Evolutionary conservation across 371 early-diverging fungal genomes (phyloP).

Genomic region (Mucor plumbeus): DNA sequence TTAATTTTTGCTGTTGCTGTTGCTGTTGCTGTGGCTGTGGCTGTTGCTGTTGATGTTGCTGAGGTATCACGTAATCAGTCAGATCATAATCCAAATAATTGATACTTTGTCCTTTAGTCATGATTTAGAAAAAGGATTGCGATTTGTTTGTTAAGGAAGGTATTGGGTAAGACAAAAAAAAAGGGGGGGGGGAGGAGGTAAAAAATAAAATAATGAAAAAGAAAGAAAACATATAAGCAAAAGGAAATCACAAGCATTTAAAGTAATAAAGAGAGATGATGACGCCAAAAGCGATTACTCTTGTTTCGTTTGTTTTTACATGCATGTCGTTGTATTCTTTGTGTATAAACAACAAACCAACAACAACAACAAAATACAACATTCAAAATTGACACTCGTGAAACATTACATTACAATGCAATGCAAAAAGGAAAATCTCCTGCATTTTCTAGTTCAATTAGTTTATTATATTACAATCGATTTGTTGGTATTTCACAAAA

Average conservation of each 20-base stretch:
- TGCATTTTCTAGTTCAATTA: conserved; percentile 12
- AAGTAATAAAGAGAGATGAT: background rate
- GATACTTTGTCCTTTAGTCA: conserved; percentile 25
- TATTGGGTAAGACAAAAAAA: conserved; percentile 2
- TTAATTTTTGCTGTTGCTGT: background rate
- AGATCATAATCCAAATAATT: conserved; percentile 12
- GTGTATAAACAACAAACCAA: conserved; percentile 9
- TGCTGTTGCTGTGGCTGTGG: background rate
- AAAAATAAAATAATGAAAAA: conserved; percentile 1
- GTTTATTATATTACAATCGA: conserved; percentile 5
- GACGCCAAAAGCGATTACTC: conserved; percentile 14
- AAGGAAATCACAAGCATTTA: background rate
- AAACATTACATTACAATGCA: conserved; percentile 17
- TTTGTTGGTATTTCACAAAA: conserved; percentile 4
- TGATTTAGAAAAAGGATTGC: conserved; percentile 12
- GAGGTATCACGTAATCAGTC: conserved; percentile 18
- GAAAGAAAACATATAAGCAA: conserved; percentile 5
- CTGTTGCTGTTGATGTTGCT: conserved; percentile 7
- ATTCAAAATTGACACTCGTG: conserved; percentile 21
- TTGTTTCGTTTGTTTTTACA: conserved; percentile 11
- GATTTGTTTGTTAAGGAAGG: background rate
- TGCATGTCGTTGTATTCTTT: conserved; percentile 14
- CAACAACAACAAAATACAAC: conserved; percentile 10
- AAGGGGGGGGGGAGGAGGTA: background rate
- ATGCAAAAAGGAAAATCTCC: conserved; percentile 6